phyloP scores from a whole-genome alignment of 768 basidiomycete species.

The Termitomyces sp. region DNA sequence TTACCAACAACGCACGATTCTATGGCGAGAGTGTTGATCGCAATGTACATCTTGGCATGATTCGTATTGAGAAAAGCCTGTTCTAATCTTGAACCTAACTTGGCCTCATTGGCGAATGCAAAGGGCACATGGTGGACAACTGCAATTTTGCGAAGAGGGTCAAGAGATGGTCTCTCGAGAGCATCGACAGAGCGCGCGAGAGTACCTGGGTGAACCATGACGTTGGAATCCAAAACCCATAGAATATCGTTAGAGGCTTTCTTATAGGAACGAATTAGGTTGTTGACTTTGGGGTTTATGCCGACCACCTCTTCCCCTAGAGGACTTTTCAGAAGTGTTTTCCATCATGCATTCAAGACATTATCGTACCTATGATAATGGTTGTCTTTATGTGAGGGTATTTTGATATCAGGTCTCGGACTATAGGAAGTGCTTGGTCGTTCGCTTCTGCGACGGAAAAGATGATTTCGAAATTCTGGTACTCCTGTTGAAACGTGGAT shows the following conservation, averaged over 20 bases:
- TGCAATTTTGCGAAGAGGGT: slow-evolving; percentile 49
- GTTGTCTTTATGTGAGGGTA: slow-evolving; percentile 74
- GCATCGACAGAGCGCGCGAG: slow-evolving; percentile 82
- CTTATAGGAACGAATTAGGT: slow-evolving; percentile 81
- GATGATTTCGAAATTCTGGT: slow-evolving; percentile 87
- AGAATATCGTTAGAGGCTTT: slow-evolving; percentile 84
- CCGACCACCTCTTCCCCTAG: slow-evolving; percentile 82
- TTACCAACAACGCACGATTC: slow-evolving; percentile 98
- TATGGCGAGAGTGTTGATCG: slow-evolving; percentile 82
- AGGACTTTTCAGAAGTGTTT: slow-evolving; percentile 1
- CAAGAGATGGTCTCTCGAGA: slow-evolving; percentile 41
- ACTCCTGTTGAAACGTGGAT: slow-evolving; percentile 88
- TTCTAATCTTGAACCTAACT: slow-evolving; percentile 81
- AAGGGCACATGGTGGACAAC: slow-evolving; percentile 97
- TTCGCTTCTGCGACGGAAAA: slow-evolving; percentile 86
- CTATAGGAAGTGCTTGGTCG: slow-evolving; percentile 87
- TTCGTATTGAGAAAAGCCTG: slow-evolving; percentile 95
- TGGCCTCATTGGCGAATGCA: slow-evolving; percentile 66
- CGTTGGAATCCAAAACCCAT: slow-evolving; percentile 97
- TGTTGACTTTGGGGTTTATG: slow-evolving; percentile 97
- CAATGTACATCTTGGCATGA: slow-evolving; percentile 97
- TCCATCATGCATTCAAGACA: not conserved
- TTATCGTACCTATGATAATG: slow-evolving; percentile 68
- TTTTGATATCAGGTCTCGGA: slow-evolving; percentile 69
- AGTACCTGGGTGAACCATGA: slow-evolving; percentile 72